phyloP scores from a whole-genome alignment of 2,329 filamentous ascomycete species.

The Juglanconis juglandina region DNA sequence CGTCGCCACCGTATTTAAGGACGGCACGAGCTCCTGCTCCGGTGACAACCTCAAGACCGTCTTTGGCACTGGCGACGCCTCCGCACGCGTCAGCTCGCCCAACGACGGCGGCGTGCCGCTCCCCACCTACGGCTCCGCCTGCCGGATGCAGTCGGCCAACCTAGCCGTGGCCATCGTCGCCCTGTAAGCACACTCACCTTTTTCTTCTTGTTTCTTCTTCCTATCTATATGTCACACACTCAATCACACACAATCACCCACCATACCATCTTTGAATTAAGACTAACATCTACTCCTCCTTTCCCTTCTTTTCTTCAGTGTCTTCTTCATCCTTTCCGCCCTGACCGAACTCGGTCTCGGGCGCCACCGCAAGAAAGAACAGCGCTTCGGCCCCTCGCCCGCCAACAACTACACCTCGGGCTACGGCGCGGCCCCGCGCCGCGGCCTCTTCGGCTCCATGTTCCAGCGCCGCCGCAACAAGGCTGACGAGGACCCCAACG shows the following conservation, averaged over 20 bases:
- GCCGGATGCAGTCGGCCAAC: conserved; percentile 70
- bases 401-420: conserved; percentile 39
- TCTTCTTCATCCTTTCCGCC: conserved; percentile 30
- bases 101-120: conserved; percentile 48
- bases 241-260: too few species aligned
- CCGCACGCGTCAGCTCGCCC: conserved; percentile 43
- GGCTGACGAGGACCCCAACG: conserved; percentile 27
- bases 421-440: conserved; percentile 23
- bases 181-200: conserved; percentile 48
- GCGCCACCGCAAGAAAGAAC: conserved; percentile 34
- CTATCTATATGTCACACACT: neutral
- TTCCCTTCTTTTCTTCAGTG: conserved; percentile 23
- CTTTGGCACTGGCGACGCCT: conserved; percentile 61
- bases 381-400: conserved; percentile 37
- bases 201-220: neutral
- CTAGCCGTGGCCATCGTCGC: conserved; percentile 77
- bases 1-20: conserved; percentile 70
- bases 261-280: too few species aligned
- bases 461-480: conserved; percentile 22
- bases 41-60: conserved; percentile 59
- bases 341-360: conserved; percentile 25
- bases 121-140: conserved; percentile 53
- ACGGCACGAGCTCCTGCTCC: conserved; percentile 63
- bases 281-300: neutral
- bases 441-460: conserved; percentile 31